Evolutionary conservation across 441 rosid species (phyloP).

Genomic region (Gossypium davidsonii): DNA sequence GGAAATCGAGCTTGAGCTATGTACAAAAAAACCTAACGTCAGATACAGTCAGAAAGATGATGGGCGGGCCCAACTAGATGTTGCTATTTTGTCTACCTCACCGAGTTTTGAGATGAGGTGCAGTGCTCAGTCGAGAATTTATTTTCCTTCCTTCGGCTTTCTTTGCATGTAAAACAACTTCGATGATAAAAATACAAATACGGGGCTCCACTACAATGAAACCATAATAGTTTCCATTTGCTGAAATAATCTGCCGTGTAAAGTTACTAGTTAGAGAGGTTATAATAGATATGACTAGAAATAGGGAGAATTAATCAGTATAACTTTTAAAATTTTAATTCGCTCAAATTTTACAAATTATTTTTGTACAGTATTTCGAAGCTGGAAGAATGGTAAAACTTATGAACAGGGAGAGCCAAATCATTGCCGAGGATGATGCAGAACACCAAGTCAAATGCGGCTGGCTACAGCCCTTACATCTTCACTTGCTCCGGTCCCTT

Average conservation of each 20-base stretch:
- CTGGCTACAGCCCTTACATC: background rate
- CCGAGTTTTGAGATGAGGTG: background rate
- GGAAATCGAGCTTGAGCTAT: background rate
- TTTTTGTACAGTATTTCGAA: too few relatives aligned
- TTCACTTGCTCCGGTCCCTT: background rate
- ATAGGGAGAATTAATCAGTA: too few relatives aligned
- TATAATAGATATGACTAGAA: too few relatives aligned
- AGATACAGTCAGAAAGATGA: background rate
- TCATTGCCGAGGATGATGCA: background rate
- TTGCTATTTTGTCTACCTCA: background rate
- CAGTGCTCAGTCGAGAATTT: background rate
- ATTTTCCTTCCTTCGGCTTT: background rate
- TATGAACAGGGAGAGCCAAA: background rate
- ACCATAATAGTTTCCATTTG: too few relatives aligned
- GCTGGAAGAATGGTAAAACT: background rate
- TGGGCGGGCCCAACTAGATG: background rate
- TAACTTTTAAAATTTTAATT: too few relatives aligned
- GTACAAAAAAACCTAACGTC: background rate
- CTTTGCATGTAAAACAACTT: background rate
- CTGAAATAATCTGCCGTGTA: too few relatives aligned
- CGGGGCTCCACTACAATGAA: too few relatives aligned
- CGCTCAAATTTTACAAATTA: too few relatives aligned
- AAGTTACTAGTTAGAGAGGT: too few relatives aligned
- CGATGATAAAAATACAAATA: background rate
- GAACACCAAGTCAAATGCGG: background rate